Base-by-base conservation (phyloP, 2,329 filamentous ascomycete species). In the Metarhizium brunneum region DNA sequence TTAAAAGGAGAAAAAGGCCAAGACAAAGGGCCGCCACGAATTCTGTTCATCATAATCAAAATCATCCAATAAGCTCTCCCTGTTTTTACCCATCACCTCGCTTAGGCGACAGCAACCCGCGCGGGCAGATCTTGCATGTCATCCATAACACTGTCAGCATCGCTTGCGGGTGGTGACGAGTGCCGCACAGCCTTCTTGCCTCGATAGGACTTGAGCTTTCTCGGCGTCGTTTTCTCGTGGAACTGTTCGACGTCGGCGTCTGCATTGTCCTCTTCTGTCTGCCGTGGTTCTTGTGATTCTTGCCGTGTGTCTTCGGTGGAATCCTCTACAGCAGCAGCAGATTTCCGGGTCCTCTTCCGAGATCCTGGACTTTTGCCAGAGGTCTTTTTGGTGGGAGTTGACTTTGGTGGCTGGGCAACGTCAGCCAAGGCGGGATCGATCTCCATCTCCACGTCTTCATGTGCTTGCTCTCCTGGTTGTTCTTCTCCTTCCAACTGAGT, bases 61-160 rank as follows among this genome's bases (percentile, higher is more conserved):
- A 30, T 6, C 2, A 29, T 18, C 45, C 8, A 29, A 13, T 30
- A 14, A 6, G 11, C 13, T 14, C 14, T 20, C 10, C 25, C 25
- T 10, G 20, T 14, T 29, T 16, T 48, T 30, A 16, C 25, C 7
- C 10, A 48, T 29, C 25, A 3, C 20, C 25, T 20, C 2, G 20
- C 25, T 30, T 11, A 48, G 20, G 18, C 38, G 29, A 18, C 52
- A 16, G 35, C 40, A n/a, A 56, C 32, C 47, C 48, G 56, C 10
- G 69, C 68, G 6, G 72, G 73, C 45, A 75, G 61, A 56, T 75
- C 73, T 54, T 74, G 72, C 73, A 75, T 74, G 47, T 75, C 73
- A 38, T 75, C 72, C 70, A 75, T 73, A 14, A 65, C 65, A 42
- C 69, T 71, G 25, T 69, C 68, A 4, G 65, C 68, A 14, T 61